phyloP scores from a whole-genome alignment of 2,329 filamentous ascomycete genomes.

The Fusarium siculi region DNA sequence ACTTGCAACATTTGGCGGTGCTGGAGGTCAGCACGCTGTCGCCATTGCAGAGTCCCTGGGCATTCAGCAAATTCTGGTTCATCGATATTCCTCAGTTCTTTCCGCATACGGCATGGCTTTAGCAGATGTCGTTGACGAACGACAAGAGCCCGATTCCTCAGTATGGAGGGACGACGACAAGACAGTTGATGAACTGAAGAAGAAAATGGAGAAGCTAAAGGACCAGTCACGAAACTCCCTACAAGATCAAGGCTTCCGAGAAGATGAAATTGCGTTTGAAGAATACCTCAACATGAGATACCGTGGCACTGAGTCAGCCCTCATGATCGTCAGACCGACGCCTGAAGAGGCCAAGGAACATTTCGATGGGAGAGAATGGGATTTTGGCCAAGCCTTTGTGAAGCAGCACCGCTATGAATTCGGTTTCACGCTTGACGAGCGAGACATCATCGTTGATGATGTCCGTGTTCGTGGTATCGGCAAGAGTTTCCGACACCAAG shows the following conservation, averaged over 20 bases:
- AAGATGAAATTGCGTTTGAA: constrained; percentile 81
- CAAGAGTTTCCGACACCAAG: constrained; percentile 82
- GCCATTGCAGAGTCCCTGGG: constrained; percentile 87
- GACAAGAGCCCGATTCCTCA: constrained; percentile 78
- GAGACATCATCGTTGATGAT: constrained; percentile 91
- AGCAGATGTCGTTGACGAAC: constrained; percentile 91
- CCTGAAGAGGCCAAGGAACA: constrained; percentile 68
- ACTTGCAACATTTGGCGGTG: constrained; percentile 92
- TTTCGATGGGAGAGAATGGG: constrained; percentile 76
- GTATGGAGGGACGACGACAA: constrained; percentile 69
- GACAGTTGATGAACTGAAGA: constrained; percentile 70
- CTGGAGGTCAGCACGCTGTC: constrained; percentile 92
- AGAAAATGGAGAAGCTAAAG: constrained; percentile 83
- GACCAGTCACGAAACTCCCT: constrained; percentile 76
- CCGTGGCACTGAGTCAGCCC: constrained; percentile 86
- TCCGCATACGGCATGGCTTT: constrained; percentile 94
- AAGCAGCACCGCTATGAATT: constrained; percentile 93
- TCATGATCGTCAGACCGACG: constrained; percentile 85
- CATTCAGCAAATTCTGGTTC: constrained; percentile 85
- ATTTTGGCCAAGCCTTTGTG: constrained; percentile 85
- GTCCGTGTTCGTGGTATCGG: constrained; percentile 89
- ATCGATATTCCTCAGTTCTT: constrained; percentile 87
- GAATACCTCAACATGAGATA: constrained; percentile 96
- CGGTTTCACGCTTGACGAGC: constrained; percentile 84
- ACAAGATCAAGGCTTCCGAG: constrained; percentile 80